phyloP scores from a whole-genome alignment of 768 basidiomycete genomes.

The Royoungia palumana region DNA sequence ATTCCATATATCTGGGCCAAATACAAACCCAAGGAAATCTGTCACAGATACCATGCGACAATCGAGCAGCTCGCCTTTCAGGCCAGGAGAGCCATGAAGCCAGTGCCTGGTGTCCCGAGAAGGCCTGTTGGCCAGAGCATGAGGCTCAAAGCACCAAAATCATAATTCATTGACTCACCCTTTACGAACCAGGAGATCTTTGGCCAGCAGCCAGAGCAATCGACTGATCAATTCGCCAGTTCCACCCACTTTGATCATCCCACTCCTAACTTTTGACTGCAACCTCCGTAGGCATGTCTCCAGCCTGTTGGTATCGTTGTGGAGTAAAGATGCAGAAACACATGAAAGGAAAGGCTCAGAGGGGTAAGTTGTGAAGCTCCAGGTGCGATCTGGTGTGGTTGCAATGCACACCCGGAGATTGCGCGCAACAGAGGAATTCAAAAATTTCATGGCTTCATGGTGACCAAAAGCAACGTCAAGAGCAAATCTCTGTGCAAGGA shows the following conservation, averaged over 20 bases:
- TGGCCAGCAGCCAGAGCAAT: no score
- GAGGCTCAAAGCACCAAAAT: no score
- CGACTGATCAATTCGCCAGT: slow-evolving; percentile 11
- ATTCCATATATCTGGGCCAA: no score
- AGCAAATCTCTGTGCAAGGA: slow-evolving; percentile 9
- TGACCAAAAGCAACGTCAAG: slow-evolving; percentile 3
- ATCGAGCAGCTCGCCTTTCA: no score
- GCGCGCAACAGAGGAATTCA: slow-evolving; percentile 2
- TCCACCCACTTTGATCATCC: slow-evolving; percentile 6
- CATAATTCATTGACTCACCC: no score
- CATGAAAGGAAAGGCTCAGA: slow-evolving; percentile 11
- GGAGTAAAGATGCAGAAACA: not conserved
- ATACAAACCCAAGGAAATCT: no score
- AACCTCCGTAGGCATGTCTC: not conserved
- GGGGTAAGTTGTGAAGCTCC: slow-evolving; percentile 7
- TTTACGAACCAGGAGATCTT: no score
- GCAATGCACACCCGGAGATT: slow-evolving; percentile 5
- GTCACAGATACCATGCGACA: no score
- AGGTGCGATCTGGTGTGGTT: not conserved
- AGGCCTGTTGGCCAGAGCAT: no score
- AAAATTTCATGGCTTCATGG: not conserved
- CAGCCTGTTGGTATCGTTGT: not conserved
- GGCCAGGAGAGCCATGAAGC: no score
- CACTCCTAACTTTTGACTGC: not conserved
- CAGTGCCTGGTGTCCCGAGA: no score